Conservation (phyloP, 352 stramenopile species). For the Phytophthora ramorum region DNA sequence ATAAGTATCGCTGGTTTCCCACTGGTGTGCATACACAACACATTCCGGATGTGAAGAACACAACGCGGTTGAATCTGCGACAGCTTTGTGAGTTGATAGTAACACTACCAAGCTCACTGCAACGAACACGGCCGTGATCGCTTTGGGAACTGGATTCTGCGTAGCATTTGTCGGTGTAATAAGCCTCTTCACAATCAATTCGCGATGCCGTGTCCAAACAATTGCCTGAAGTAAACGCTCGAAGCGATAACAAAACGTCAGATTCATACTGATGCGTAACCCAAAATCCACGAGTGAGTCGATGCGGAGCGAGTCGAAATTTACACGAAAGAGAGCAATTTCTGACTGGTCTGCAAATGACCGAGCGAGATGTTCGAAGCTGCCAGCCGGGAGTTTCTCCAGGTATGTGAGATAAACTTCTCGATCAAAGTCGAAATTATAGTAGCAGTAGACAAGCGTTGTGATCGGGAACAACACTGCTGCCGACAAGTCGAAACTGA, state of each 20-base stretch:
- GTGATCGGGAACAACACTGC: conserved; percentile 40
- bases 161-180: conserved; percentile 6
- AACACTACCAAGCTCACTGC: conserved; percentile 14
- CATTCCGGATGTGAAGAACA: conserved; percentile 34
- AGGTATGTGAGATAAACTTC: conserved; percentile 32
- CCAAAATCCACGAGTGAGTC: conserved; percentile 28
- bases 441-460: conserved; percentile 37
- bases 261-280: conserved; percentile 35
- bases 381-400: conserved; percentile 18
- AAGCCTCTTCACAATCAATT: conserved; percentile 5
- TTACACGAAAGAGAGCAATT: conserved; percentile 37
- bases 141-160: conserved; percentile 29
- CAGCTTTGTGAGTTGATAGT: conserved; percentile 26
- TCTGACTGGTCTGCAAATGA: conserved; percentile 40
- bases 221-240: conserved; percentile 17
- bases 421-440: conserved; percentile 43
- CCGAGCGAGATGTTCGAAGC: conserved; percentile 40
- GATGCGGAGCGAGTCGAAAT: conserved; percentile 40
- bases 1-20: conserved; percentile 6
- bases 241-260: conserved; percentile 37
- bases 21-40: conserved; percentile 30
- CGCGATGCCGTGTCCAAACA: conserved; percentile 17
- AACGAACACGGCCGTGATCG: conserved; percentile 21
- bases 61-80: conserved; percentile 13
- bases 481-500: conserved; percentile 39